A percentile compares a stretch with the other conserved stretches of the same genome.
phyloP scores from a whole-genome alignment of 2,329 filamentous ascomycete species.

The Fusarium tuaranense region DNA sequence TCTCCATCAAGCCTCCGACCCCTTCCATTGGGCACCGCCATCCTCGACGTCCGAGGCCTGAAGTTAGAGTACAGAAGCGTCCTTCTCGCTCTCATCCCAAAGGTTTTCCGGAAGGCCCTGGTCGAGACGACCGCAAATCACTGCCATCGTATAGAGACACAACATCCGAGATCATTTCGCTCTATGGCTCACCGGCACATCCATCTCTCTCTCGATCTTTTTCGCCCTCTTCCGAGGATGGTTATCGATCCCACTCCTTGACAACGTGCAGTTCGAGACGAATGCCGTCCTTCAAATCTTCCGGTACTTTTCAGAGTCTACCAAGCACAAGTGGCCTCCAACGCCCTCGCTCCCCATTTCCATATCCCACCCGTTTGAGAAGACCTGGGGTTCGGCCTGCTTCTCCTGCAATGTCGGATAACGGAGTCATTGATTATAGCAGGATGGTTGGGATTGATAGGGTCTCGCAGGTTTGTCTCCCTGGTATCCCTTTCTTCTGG shows the following conservation, averaged over 20 bases:
- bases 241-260: conserved; percentile 66
- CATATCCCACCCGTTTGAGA: conserved; percentile 68
- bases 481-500: neutral
- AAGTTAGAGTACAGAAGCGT: conserved; percentile 46
- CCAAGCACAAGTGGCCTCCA: conserved; percentile 57
- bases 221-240: conserved; percentile 58
- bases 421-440: conserved; percentile 61
- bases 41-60: conserved; percentile 44
- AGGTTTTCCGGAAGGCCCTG: conserved; percentile 47
- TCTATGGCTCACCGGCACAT: conserved; percentile 65
- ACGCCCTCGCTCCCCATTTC: conserved; percentile 69
- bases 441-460: conserved; percentile 64
- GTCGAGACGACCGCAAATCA: conserved; percentile 56
- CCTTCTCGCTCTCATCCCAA: conserved; percentile 45
- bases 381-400: conserved; percentile 63
- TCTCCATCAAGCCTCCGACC: conserved; percentile 59
- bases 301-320: conserved; percentile 61
- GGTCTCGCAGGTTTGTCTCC: conserved; percentile 56
- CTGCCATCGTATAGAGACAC: conserved; percentile 64
- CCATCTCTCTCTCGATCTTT: conserved; percentile 57
- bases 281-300: conserved; percentile 61
- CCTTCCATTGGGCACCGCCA: conserved; percentile 49
- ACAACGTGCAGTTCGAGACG: conserved; percentile 62
- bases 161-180: conserved; percentile 66
- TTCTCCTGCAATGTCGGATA: conserved; percentile 62